Evolutionary conservation across 2,329 filamentous ascomycete genomes (phyloP), one percentile per base, ranked within the genome.

Genomic region (Cryphonectria carpinicola): DNA sequence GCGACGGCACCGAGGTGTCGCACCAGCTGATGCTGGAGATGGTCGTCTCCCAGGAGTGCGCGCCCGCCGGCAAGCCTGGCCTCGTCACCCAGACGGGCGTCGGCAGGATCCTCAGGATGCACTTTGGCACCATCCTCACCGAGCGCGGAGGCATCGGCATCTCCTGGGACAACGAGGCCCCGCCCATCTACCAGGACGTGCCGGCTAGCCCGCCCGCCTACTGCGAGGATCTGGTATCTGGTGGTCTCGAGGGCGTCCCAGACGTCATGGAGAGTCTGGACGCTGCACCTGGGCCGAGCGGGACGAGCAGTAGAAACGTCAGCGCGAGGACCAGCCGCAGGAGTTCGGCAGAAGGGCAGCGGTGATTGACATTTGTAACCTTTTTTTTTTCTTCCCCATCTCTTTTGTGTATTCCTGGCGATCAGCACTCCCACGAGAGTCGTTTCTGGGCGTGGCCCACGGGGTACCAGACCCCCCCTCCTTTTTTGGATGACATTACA

Each of bases 101-200:
- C 2, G 96, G 95, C 0, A 89, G 95, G 74, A 95, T 98, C 67
- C 85, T 99, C 72, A 89, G 95, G 74, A 98, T 97, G 88, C 93
- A 97, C 79, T 98, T 98, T 84, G 89, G 88, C 76, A 86, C 96
- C 67, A 85, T 90, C 70, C 87, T 98, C 69, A 98, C 95, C 4
- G 92, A 97, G 82, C 89, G 93, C 71, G 88, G 89, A 28, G 95
- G 95, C 25, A 88, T 97, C 79, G 95, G 95, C 66, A 95, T 99
- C 76, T 93, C 92, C 75, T 99, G 96, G 95, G 95, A 98, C 76
- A 95, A 98, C 81, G 95, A 99, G 84, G 90, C 93, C 77, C 95
- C 95, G 17, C 95, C 95, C 0, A 89, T 97, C 75, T 99, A 99
- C 82, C 92, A 96, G 81, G 94, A 98, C 78, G 94, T 98, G 58